Evolutionary conservation across 257 asterid species (phyloP).

Genomic region (Solanum rostratum): DNA sequence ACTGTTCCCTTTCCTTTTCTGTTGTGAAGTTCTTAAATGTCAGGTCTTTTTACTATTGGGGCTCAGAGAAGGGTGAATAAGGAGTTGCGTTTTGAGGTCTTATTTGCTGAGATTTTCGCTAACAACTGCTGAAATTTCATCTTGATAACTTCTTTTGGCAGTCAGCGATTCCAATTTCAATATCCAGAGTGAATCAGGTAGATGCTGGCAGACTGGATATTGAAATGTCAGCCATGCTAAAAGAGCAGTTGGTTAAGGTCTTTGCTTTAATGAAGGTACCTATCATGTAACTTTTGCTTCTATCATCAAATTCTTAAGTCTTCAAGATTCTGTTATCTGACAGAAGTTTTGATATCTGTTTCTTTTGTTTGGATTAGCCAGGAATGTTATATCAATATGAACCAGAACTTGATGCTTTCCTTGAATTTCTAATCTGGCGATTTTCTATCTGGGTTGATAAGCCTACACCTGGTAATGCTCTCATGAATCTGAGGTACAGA

Average conservation of each 20-base stretch:
- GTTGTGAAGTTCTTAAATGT: background rate
- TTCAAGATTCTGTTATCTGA: constrained; percentile 8
- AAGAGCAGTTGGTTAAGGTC: constrained; percentile 85
- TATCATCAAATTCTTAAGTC: background rate
- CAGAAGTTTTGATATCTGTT: constrained; percentile 13
- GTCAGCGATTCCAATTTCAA: constrained; percentile 62
- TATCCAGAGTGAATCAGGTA: constrained; percentile 82
- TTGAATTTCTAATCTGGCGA: constrained; percentile 88
- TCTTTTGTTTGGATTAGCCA: constrained; percentile 79
- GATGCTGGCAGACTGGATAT: constrained; percentile 88
- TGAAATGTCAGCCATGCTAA: constrained; percentile 97
- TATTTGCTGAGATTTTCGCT: background rate
- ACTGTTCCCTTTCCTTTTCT: background rate
- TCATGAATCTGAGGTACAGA: constrained; percentile 76
- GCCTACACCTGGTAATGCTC: constrained; percentile 93
- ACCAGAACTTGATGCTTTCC: constrained; percentile 92
- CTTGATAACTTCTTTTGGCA: constrained; percentile 20
- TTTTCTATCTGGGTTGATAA: constrained; percentile 98
- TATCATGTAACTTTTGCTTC: constrained; percentile 2
- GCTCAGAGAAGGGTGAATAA: background rate
- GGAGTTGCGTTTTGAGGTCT: background rate
- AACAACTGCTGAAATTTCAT: background rate
- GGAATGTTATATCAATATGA: constrained; percentile 95
- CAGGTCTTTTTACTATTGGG: background rate
- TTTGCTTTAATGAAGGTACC: constrained; percentile 86